Evolutionary conservation across 2,329 filamentous ascomycete species (phyloP).

Genomic region (Tricladium varicosporioides): DNA sequence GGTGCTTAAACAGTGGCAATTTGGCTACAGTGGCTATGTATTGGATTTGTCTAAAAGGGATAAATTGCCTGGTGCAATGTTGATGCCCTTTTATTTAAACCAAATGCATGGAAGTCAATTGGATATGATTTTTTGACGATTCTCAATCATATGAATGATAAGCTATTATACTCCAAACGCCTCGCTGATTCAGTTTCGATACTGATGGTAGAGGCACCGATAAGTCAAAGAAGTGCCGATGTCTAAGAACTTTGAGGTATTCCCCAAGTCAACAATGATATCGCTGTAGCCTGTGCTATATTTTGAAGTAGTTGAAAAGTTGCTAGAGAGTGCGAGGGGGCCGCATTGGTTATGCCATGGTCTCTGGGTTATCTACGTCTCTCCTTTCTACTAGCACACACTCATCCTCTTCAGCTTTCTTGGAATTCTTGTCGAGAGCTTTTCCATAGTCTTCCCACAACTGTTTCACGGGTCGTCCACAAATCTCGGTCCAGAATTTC

Average conservation of each 20-base stretch:
- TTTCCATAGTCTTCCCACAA: constrained; percentile 73
- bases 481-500: constrained; percentile 65
- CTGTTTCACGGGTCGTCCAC: constrained; percentile 62
- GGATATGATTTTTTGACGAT: no score
- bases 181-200: not conserved
- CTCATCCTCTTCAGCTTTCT: constrained; percentile 29
- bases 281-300: no score
- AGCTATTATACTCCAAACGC: not conserved
- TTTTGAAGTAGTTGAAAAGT: no score
- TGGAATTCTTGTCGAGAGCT: constrained; percentile 28
- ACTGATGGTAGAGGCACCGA: no score
- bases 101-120: no score
- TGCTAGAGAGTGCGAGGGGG: not conserved
- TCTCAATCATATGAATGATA: not conserved
- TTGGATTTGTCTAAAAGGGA: no score
- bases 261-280: no score
- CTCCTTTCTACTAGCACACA: constrained; percentile 31
- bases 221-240: no score
- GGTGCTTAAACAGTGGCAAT: not conserved
- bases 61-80: no score
- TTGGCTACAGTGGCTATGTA: not conserved
- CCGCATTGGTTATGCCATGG: not conserved
- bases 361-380: constrained; percentile 19
- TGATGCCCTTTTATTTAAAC: no score
- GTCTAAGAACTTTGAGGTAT: no score